These are phyloP conservation scores for Stagonosporopsis vannaccii DNA, from an alignment of 2,329 filamentous ascomycete genomes.

Conservation along the genomic window DNA sequence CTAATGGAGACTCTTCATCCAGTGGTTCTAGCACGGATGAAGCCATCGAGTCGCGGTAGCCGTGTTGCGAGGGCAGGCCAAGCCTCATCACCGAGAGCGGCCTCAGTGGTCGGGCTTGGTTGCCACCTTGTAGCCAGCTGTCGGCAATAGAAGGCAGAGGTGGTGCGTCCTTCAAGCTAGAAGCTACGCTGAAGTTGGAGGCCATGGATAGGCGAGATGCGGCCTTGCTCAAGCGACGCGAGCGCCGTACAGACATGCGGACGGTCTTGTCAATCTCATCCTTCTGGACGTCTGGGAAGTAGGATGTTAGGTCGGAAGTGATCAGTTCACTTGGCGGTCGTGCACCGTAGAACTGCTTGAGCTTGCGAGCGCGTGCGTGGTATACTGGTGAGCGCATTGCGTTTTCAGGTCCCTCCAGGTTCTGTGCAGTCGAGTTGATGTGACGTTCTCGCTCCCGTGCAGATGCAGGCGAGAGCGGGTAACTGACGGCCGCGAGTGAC, in stretches of 20 bases:
- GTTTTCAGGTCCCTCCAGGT: conserved; percentile 54
- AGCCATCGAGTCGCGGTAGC: conserved; percentile 85
- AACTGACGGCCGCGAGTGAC: conserved; percentile 82
- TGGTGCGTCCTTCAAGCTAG: conserved; percentile 89
- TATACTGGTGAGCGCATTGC: conserved; percentile 43
- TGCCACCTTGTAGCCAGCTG: conserved; percentile 75
- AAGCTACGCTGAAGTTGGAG: conserved; percentile 91
- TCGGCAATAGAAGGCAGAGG: conserved; percentile 96
- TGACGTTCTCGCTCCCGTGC: conserved; percentile 71
- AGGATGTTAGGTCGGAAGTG: conserved; percentile 92
- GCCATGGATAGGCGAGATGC: conserved; percentile 93
- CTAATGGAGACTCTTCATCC: conserved; percentile 86
- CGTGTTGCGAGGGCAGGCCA: conserved; percentile 63
- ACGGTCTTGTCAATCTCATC: conserved; percentile 97
- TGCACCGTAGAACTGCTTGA: conserved; percentile 87
- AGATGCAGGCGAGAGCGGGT: conserved; percentile 84
- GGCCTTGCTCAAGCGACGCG: conserved; percentile 87
- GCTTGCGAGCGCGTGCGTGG: conserved; percentile 57
- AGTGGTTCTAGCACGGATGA: conserved; percentile 89
- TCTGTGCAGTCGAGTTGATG: conserved; percentile 60
- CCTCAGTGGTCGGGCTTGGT: conserved; percentile 57
- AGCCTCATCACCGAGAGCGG: conserved; percentile 68
- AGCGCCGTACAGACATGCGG: conserved; percentile 88
- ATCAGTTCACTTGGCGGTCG: conserved; percentile 96
- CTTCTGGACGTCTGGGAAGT: conserved; percentile 93